These are phyloP conservation scores for Misopates orontium DNA, from an alignment of 257 asterid species.

Conservation along the genomic window DNA sequence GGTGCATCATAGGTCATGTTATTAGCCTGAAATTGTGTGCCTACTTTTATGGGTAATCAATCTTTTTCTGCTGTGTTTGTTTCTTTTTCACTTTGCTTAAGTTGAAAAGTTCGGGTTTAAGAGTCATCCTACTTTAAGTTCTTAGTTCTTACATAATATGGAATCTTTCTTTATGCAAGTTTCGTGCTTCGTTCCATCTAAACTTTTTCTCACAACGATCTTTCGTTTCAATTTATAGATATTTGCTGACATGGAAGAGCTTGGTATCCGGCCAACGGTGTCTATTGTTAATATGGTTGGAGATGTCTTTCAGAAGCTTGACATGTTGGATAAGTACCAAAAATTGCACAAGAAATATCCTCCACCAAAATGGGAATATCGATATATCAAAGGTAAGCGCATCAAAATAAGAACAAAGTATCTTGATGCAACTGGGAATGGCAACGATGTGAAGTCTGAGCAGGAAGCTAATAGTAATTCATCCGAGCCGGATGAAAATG, in stretches of 20 bases:
- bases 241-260: conserved; percentile 99
- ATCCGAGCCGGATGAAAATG: conserved; percentile 26
- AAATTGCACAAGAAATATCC: conserved; percentile 75
- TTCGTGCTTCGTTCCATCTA: background rate
- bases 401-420: conserved; percentile 55
- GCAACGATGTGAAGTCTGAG: conserved; percentile 23
- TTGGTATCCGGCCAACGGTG: conserved; percentile 65
- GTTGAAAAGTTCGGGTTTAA: too few species aligned
- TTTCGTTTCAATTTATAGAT: conserved; percentile 41
- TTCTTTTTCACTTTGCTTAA: background rate
- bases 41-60: too few species aligned
- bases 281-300: conserved; percentile 71
- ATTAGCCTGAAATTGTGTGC: too few species aligned
- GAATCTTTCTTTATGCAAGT: background rate
- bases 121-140: background rate
- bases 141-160: background rate
- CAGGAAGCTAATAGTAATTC: conserved; percentile 31
- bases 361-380: conserved; percentile 84
- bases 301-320: conserved; percentile 67
- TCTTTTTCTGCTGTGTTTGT: background rate
- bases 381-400: conserved; percentile 76
- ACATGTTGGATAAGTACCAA: conserved; percentile 66
- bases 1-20: too few species aligned
- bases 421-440: conserved; percentile 21
- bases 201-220: background rate